Evolutionary conservation across 140 eudicot genomes (phyloP), one percentile per base, ranked within the genome.

Genomic region (Oenanthe javanica): DNA sequence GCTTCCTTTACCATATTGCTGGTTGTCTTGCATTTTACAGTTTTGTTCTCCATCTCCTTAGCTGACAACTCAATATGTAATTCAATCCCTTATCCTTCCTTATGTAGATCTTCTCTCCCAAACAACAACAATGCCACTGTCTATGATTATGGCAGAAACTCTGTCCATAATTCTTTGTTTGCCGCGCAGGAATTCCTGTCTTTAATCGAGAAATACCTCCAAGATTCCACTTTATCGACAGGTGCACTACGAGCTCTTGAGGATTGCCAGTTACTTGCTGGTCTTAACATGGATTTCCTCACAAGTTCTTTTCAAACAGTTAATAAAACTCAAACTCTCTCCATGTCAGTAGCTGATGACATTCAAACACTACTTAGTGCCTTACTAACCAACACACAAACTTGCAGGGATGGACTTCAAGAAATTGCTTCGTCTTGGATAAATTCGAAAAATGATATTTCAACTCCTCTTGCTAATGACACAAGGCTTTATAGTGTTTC

Each of bases 361-460:
- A 79, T 88, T 9, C 94, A 87, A 40, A 91, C 97, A 4, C 75
- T 91, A 72, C 91, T 93, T 38, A 93, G 97, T 40, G 96, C 91
- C 50, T 85, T 91, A 27, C 59, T 89, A 25, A 93, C 97, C 31
- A 93, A 91, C 87, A 85, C 94, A 0, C 91, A 91, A 61, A 93
- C 96, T 13, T 93, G 97, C 81, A 64, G 83, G 11, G 96, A 93
- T 43, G 97, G 97, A 5, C 61, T 93, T 27, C 88, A 91, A 80
- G 90, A 85, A 4, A 85, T 90, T 0, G 86, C 93, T 4, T 84
- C 92, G 0, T 86, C 93, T 7, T 92, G 97, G 97, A 27, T 69
- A 31, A 83, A 84, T 71, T 77, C 86, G 5, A 86, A 87, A 73
- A 87, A 84, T 59, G 98, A 94, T 2, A 72, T 93, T 12, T 55